These are phyloP conservation scores for Brassica incana DNA, from an alignment of 345 rosid genomes.

Conservation along the genomic window DNA sequence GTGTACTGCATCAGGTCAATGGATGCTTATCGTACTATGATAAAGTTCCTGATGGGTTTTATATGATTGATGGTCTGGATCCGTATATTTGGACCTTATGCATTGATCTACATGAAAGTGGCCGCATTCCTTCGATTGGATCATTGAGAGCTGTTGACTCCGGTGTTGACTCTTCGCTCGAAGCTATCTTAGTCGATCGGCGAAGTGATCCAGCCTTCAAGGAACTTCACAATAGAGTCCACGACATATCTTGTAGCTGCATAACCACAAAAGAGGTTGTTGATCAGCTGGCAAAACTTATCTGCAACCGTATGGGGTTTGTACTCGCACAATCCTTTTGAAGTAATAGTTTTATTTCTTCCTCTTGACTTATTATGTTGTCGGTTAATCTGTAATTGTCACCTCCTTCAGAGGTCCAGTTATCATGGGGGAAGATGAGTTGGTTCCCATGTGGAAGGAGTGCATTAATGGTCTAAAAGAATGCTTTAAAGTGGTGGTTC, in stretches of 20 bases:
- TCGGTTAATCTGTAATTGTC: constrained; percentile 21
- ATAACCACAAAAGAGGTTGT: constrained; percentile 83
- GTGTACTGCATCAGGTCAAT: constrained; percentile 68
- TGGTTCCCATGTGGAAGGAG: constrained; percentile 71
- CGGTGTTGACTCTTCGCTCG: constrained; percentile 55
- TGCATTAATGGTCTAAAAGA: constrained; percentile 80
- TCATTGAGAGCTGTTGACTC: constrained; percentile 78
- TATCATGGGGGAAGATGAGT: constrained; percentile 62
- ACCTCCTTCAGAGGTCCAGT: constrained; percentile 65
- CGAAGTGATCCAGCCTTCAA: constrained; percentile 76
- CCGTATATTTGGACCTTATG: constrained; percentile 92
- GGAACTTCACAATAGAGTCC: constrained; percentile 81
- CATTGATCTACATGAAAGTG: constrained; percentile 77
- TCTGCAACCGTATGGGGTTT: constrained; percentile 92
- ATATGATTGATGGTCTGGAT: constrained; percentile 81
- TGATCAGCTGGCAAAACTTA: constrained; percentile 92
- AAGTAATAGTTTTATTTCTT: constrained; percentile 27
- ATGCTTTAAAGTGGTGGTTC: constrained; percentile 81
- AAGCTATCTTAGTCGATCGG: constrained; percentile 80
- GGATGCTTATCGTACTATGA: constrained; percentile 93
- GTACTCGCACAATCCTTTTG: constrained; percentile 36
- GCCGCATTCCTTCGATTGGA: constrained; percentile 91
- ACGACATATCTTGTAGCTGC: constrained; percentile 64
- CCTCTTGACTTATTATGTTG: constrained; percentile 35
- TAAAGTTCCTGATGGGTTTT: constrained; percentile 97